Percentiles rank a stretch among this genome's conserved stretches.
These are phyloP conservation scores for Kalmusia sp. DNA, from an alignment of 2,329 filamentous ascomycete species.

Conservation along the genomic window DNA sequence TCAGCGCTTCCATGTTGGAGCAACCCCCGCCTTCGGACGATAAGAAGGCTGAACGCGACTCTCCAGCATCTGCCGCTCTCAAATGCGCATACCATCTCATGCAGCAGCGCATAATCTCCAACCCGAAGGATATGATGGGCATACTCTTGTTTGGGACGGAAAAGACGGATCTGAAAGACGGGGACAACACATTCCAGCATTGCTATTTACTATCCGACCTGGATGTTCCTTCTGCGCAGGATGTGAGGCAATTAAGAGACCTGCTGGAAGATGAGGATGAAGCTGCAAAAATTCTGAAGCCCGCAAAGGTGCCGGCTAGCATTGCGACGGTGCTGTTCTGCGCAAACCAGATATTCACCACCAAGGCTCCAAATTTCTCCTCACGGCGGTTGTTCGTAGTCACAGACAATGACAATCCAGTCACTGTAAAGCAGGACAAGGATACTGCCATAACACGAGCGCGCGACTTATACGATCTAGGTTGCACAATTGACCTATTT, in stretches of 20 bases:
- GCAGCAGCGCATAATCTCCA: slow-evolving; percentile 98
- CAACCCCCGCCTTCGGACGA: slow-evolving; percentile 65
- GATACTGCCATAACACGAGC: slow-evolving; percentile 84
- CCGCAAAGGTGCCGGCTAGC: slow-evolving; percentile 72
- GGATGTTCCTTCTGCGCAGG: slow-evolving; percentile 83
- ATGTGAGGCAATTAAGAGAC: slow-evolving; percentile 79
- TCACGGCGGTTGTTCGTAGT: slow-evolving; percentile 94
- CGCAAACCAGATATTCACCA: slow-evolving; percentile 95
- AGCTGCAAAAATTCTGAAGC: slow-evolving; percentile 70
- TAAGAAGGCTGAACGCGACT: slow-evolving; percentile 81
- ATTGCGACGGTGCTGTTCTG: slow-evolving; percentile 94
- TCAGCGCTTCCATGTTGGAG: slow-evolving; percentile 85
- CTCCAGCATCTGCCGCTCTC: slow-evolving; percentile 80
- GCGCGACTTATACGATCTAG: slow-evolving; percentile 93
- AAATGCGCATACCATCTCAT: slow-evolving; percentile 96
- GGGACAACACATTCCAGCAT: slow-evolving; percentile 76
- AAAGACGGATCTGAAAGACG: slow-evolving; percentile 61
- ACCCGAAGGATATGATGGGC: slow-evolving; percentile 96
- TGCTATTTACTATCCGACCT: slow-evolving; percentile 92
- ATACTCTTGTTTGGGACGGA: slow-evolving; percentile 91
- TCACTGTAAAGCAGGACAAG: slow-evolving; percentile 72
- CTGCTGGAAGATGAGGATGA: slow-evolving; percentile 82
- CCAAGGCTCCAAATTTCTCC: slow-evolving; percentile 90
- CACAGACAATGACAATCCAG: slow-evolving; percentile 89
- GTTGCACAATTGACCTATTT: slow-evolving; percentile 90